Base-by-base conservation (phyloP, 805 yeast species). In the Cephaloascus albidus region DNA sequence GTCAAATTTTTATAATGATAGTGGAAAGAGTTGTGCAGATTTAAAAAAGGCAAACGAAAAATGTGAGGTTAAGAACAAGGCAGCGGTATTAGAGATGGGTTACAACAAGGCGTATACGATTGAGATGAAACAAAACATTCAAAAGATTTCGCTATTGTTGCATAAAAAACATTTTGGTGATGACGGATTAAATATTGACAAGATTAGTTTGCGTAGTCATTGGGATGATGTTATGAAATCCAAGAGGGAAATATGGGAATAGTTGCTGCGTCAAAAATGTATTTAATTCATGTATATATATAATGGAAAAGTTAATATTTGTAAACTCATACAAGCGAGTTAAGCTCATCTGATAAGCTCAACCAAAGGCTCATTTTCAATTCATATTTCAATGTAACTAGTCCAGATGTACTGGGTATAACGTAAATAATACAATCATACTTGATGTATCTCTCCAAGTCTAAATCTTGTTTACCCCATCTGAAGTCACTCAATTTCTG, bases 321-420 rank as follows among this genome's bases (percentile, higher is more conserved):
- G n/a, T n/a, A n/a, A n/a, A n/a, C n/a, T n/a, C n/a, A n/a, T n/a
- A n/a, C n/a, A n/a, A n/a, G n/a, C n/a, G n/a, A 16, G 6, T 42
- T 33, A 19, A 59, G 44, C 36, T 52, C 58, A 15, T 40, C 43
- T 4, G 52, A 51, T 39, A 81, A 47, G 10, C 54, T 54, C 12
- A 50, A 48, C 87, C 87, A 81, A 15, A 70, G 45, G 3, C 41
- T 48, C 38, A 74, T 49, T 49, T 78, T 78, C 32, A 63, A 67
- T 0, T 56, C 60, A 40, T 60, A 61, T 20, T 65, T 58, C 50
- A 77, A 58, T 8, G 81, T 69, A 6, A 80, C 89, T 5, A 84
- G 55, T 2, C 90, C 90, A 4, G 87, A 80, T 0, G 89, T 81
- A 35, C 78, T 78, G 2, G 89, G 88, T 20, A 81, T 68, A 4